Evolutionary conservation across 176 grass and related monocot species (phyloP).

Genomic region (Oropetium thomaeum): DNA sequence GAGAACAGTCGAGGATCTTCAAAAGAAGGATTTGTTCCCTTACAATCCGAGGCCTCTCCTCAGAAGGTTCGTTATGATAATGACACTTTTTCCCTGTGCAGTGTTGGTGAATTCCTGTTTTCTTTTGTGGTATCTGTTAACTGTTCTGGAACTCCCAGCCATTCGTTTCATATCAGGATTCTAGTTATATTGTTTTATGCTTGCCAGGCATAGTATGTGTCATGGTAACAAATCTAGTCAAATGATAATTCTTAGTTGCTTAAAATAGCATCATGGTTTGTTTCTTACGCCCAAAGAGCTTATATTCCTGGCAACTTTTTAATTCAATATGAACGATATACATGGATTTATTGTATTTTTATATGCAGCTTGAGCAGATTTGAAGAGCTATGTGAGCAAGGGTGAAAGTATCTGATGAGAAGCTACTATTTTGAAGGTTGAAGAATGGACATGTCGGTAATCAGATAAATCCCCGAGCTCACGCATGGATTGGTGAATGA

Average conservation of each 20-base stretch:
- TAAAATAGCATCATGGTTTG: not conserved
- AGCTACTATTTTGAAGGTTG: not conserved
- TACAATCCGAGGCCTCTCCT: slow-evolving; percentile 85
- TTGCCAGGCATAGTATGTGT: not conserved
- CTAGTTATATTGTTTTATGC: not conserved
- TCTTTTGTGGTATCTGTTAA: slow-evolving; percentile 12
- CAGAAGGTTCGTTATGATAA: slow-evolving; percentile 53
- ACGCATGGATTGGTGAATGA: not conserved
- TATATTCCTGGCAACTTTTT: slow-evolving; percentile 1
- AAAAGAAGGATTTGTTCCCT: slow-evolving; percentile 80
- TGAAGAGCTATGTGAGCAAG: slow-evolving; percentile 50
- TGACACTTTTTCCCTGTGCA: not conserved
- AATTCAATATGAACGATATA: slow-evolving; percentile 3
- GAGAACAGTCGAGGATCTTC: slow-evolving; percentile 68
- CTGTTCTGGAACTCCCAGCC: not conserved
- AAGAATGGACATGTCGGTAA: not conserved
- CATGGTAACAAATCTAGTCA: not conserved
- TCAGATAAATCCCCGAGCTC: not conserved
- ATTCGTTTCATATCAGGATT: not conserved
- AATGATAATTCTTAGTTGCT: not conserved
- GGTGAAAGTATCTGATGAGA: slow-evolving; percentile 27
- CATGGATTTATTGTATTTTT: not conserved
- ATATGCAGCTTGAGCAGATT: slow-evolving; percentile 62
- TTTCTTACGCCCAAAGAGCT: not conserved
- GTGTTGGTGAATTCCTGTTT: slow-evolving; percentile 10